Evolutionary conservation across 1,284 basidiomycete species (phyloP), one percentile per base, ranked within the genome.

Genomic region (Trichosporon ovoides): DNA sequence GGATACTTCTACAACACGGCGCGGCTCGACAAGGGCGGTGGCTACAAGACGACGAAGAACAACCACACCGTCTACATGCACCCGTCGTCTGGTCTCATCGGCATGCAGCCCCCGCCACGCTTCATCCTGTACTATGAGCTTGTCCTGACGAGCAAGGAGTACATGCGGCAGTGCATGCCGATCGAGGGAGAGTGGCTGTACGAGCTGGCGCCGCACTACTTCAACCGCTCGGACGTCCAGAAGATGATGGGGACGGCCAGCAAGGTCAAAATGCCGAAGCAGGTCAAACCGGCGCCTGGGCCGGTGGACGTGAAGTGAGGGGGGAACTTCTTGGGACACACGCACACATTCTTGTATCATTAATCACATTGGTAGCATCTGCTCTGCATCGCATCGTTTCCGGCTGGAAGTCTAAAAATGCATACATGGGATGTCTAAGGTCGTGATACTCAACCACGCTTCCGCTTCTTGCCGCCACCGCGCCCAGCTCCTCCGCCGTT

Each of bases 1-100:
- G 96, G 96, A 2, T 98, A 94, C 80, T 96, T 97, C 77, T 95
- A 95, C 76, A 95, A 96, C 71, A 91, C 92, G 18, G 91, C 89
- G 3, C 84, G 88, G 66, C 77, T 95, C 48, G 90, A 94, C 74
- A 91, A 89, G 77, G 90, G 88, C 62, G 91, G 91, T 1, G 91
- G 93, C 48, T 97, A 96, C 77, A 83, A 91, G 50, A 94, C 91
- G 13, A 83, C 94, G 65, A 98, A 98, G 79, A 95, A 93, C 16
- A 90, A 87, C 72, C 91, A 95, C 69, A 92, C 93, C 1, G 92
- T 98, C 49, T 89, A 96, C 72, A 88, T 98, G 55, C 96, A 98
- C 71, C 96, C 96, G 0, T 95, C 91, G 2, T 95, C 91, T 6
- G 88, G 91, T 72, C 79, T 98, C 64, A 94, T 98, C 83, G 91